Evolutionary conservation across 257 asterid genomes (phyloP).

Genomic region (Cinchona pubescens): DNA sequence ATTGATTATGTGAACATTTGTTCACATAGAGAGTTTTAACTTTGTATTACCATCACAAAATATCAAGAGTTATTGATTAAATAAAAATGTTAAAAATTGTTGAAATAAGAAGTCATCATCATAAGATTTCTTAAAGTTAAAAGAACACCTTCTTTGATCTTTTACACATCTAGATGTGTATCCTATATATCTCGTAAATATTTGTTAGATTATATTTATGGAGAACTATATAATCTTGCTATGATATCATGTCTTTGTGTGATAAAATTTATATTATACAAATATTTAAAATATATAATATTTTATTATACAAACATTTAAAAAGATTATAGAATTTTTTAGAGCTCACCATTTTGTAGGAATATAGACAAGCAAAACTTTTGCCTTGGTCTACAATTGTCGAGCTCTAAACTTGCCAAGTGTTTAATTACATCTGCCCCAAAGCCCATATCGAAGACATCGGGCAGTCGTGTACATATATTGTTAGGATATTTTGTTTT

Average conservation of each 20-base stretch:
- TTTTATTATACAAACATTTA: too few species aligned
- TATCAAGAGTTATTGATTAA: neutral
- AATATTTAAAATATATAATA: too few species aligned
- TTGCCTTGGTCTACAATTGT: neutral
- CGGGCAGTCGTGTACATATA: too few species aligned
- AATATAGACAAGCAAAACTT: too few species aligned
- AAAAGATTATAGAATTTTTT: too few species aligned
- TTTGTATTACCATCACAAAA: neutral
- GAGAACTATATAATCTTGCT: too few species aligned
- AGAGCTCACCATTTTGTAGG: neutral
- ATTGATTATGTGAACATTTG: too few species aligned
- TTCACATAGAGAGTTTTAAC: too few species aligned
- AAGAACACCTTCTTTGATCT: neutral
- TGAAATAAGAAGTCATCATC: neutral
- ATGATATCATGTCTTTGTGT: too few species aligned
- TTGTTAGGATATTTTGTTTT: too few species aligned
- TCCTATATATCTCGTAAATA: neutral
- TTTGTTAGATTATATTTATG: too few species aligned
- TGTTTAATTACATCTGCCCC: neutral
- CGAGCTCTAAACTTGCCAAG: neutral
- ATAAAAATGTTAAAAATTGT: neutral
- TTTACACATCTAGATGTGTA: neutral
- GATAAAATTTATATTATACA: too few species aligned
- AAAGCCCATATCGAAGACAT: neutral
- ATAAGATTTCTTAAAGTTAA: neutral